phyloP scores from a whole-genome alignment of 768 basidiomycete species.

The Pleurotus giganteus region DNA sequence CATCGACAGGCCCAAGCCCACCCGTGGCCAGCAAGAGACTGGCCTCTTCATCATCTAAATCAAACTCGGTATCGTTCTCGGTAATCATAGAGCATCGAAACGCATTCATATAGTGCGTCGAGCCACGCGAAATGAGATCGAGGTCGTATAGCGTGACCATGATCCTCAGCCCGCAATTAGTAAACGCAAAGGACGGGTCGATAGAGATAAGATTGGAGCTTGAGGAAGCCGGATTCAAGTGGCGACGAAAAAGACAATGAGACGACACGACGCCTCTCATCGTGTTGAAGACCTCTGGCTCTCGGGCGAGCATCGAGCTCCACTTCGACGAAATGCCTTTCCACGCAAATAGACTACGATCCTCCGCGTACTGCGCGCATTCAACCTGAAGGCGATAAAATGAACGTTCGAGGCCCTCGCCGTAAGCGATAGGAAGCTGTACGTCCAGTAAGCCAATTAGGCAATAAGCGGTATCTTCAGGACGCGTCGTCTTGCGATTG shows the following conservation, averaged over 20 bases:
- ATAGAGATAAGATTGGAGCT: not conserved
- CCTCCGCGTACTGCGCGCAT: not conserved
- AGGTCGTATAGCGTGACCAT: not conserved
- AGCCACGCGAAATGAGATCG: not conserved
- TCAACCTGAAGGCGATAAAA: not conserved
- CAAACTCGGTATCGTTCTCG: too few relatives aligned
- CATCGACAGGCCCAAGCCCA: too few relatives aligned
- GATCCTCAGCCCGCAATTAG: not conserved
- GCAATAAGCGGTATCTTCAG: not conserved
- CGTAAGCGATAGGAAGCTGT: conserved; percentile 3
- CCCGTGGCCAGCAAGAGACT: too few relatives aligned
- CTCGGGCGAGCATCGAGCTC: not conserved
- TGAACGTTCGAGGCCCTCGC: not conserved
- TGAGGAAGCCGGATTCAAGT: not conserved
- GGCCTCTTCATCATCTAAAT: too few relatives aligned
- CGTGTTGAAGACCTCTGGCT: not conserved
- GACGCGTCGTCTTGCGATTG: not conserved
- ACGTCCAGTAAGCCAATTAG: not conserved
- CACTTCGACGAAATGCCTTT: not conserved
- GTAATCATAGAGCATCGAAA: too few relatives aligned
- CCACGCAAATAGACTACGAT: not conserved
- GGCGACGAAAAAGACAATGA: not conserved
- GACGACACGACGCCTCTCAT: not conserved
- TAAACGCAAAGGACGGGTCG: not conserved
- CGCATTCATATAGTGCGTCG: not conserved